Evolutionary conservation across 441 rosid species (phyloP), one percentile per base, ranked within the genome.

Genomic region (Pelargonium citronellum): DNA sequence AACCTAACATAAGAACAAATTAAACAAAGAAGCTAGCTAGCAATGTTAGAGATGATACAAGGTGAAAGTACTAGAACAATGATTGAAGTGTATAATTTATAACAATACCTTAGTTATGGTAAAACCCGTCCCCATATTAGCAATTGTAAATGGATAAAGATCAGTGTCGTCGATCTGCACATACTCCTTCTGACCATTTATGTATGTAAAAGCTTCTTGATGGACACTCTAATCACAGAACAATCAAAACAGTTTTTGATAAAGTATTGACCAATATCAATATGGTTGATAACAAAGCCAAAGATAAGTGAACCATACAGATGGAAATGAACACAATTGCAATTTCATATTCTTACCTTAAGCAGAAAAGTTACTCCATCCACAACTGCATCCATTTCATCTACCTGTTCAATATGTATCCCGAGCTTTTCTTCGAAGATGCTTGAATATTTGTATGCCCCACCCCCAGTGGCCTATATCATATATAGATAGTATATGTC

Each of bases 331-430:
- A 30, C 37, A 30, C 37, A 30, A 30, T 2, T 30, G 37, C 4
- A 3, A 16, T 16, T 15, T 5, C 20, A 55, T 7, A 53, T 16
- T 19, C 68, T 16, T 69, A 95, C 98, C 93, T 95, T 95, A 49
- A 92, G 99, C 77, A 95, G 82, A 83, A 95, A 92, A 83, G 92
- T 91, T 71, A 97, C 98, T 72, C 98, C 98, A 39, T 93, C 88
- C 58, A 95, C 99, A 77, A 95, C 96, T 68, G 97, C 91, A 71
- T 90, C 83, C 99, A 95, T 95, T 81, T 95, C 99, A 83, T 91
- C 99, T 83, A 92, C 96, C 82, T 95, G 92, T 73, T 95, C 99
- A 71, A 95, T 87, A 81, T 90, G 84, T 75, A 91, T 86, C 5
- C 97, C 98, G 49, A 95, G 93, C 75, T 87, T 86, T 81, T 95